A percentile compares a stretch with the other conserved stretches of the same genome.
phyloP scores from a whole-genome alignment of 2,329 filamentous ascomycete genomes.

The Neonectria hederae region DNA sequence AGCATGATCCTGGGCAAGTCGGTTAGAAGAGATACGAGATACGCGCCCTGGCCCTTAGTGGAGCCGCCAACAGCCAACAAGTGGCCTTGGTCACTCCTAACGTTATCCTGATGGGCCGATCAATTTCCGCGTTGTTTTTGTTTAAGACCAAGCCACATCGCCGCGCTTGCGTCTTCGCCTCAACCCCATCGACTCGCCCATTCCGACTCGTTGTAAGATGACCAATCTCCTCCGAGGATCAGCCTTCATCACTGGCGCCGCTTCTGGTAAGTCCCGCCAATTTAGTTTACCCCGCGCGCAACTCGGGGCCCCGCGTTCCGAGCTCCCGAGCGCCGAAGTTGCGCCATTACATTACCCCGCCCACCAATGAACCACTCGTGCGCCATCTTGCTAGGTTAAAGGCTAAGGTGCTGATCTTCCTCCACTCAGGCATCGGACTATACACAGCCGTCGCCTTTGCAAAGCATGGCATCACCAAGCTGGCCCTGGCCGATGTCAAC shows the following conservation, averaged over 20 bases:
- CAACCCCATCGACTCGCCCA: neutral
- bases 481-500: conserved; percentile 59
- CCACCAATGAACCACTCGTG: neutral
- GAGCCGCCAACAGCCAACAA: conserved; percentile 21
- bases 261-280: conserved; percentile 50
- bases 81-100: conserved; percentile 10
- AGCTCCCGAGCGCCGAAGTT: neutral
- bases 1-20: neutral
- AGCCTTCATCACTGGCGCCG: conserved; percentile 59
- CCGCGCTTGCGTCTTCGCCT: neutral
- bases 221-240: conserved; percentile 54
- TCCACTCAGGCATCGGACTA: conserved; percentile 57
- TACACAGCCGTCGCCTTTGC: conserved; percentile 58
- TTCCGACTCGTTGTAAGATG: conserved; percentile 40
- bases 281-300: conserved; percentile 6
- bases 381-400: conserved; percentile 7
- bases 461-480: conserved; percentile 56
- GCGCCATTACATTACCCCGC: neutral
- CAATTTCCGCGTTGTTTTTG: conserved; percentile 2
- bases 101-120: conserved; percentile 27
- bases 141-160: conserved; percentile 11
- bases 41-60: conserved; percentile 29
- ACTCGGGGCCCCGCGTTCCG: conserved; percentile 2
- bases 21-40: conserved; percentile 2
- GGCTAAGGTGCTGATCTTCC: neutral